Evolutionary conservation across 768 basidiomycete species (phyloP).

Genomic region (Suillus lakei): DNA sequence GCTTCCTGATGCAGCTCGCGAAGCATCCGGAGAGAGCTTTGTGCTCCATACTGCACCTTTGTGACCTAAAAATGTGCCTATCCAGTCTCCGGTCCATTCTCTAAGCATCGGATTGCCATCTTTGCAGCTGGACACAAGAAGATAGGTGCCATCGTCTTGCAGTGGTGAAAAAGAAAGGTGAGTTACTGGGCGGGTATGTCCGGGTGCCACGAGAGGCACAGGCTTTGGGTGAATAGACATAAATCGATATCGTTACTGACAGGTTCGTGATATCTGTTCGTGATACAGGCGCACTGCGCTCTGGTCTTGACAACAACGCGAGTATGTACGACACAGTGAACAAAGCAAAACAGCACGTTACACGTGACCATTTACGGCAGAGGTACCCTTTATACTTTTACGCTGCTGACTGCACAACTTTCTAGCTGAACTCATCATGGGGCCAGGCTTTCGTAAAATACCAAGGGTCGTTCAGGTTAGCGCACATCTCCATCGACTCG

Average conservation of each 20-base stretch:
- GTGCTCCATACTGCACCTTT: conserved; percentile 98
- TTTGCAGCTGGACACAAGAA: conserved; percentile 96
- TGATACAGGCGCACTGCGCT: conserved; percentile 54
- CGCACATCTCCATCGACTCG: neutral
- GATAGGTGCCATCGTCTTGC: conserved; percentile 83
- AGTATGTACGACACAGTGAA: neutral
- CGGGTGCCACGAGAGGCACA: conserved; percentile 82
- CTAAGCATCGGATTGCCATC: conserved; percentile 98
- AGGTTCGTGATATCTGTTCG: conserved; percentile 17
- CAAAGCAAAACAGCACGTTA: neutral
- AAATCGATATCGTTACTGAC: conserved; percentile 46
- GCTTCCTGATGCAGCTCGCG: conserved; percentile 89
- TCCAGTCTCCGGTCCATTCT: conserved; percentile 99
- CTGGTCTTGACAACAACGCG: conserved; percentile 25
- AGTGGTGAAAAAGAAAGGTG: conserved; percentile 92
- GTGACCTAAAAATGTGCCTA: conserved; percentile 89
- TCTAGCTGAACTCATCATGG: neutral
- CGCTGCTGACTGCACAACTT: neutral
- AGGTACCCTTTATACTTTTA: neutral
- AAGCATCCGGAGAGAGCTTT: conserved; percentile 85
- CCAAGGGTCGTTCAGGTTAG: neutral
- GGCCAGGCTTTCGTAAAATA: neutral
- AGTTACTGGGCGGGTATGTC: conserved; percentile 87
- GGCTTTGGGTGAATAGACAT: conserved; percentile 71
- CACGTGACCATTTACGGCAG: conserved; percentile 3